Conservation (phyloP, 192 early-diverging fungal genomes). For the Coemansia sp. region DNA sequence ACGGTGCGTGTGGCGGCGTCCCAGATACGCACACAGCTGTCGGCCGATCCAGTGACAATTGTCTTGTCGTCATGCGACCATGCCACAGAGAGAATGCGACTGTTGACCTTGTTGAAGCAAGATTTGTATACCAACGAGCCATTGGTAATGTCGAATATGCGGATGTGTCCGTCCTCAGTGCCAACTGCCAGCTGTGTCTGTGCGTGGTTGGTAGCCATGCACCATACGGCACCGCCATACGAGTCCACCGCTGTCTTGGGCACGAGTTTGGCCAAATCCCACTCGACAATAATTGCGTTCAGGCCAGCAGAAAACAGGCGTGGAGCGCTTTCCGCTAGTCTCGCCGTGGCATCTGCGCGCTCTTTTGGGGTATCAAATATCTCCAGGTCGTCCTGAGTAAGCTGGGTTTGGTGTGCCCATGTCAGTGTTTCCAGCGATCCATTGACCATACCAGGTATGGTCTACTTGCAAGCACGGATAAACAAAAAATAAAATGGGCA, state of each 20-base stretch:
- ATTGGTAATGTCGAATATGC: conserved; percentile 83
- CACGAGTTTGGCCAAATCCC: conserved; percentile 70
- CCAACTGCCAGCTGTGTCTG: conserved; percentile 82
- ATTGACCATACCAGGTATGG: conserved; percentile 75
- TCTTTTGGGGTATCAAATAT: conserved; percentile 68
- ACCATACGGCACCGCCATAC: conserved; percentile 93
- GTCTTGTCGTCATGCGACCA: conserved; percentile 73
- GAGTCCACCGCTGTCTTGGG: conserved; percentile 71
- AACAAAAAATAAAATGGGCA: neutral
- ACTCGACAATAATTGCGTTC: conserved; percentile 83
- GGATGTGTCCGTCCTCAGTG: conserved; percentile 89
- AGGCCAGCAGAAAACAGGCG: conserved; percentile 86
- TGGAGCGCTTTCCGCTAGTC: conserved; percentile 56
- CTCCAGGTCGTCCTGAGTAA: conserved; percentile 63
- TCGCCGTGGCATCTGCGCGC: conserved; percentile 51
- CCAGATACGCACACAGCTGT: conserved; percentile 77
- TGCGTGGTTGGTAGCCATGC: conserved; percentile 77
- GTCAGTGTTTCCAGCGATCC: conserved; percentile 70
- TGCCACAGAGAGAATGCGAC: conserved; percentile 81
- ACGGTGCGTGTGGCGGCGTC: conserved; percentile 56
- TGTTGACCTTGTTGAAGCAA: conserved; percentile 62
- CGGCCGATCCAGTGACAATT: conserved; percentile 81
- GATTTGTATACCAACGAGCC: conserved; percentile 65
- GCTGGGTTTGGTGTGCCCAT: conserved; percentile 76
- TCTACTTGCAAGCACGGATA: conserved; percentile 47